These are phyloP conservation scores for Mrakia blollopis DNA, from an alignment of 768 basidiomycete species.

Conservation along the genomic window DNA sequence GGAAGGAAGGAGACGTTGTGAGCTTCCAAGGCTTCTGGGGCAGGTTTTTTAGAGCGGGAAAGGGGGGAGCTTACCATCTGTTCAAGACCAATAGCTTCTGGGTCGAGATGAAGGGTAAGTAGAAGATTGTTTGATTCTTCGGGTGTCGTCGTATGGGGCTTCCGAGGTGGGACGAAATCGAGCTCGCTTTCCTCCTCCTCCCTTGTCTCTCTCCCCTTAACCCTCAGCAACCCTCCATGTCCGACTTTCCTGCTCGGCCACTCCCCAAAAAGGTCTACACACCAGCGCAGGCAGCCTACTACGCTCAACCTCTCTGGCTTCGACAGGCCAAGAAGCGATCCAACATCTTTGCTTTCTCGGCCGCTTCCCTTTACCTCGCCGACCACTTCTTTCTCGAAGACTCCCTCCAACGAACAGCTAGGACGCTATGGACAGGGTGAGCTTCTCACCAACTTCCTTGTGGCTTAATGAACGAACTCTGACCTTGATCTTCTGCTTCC, in stretches of 20 bases:
- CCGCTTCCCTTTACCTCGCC: constrained; percentile 12
- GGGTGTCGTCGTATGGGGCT: no score
- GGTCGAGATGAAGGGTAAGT: no score
- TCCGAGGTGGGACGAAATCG: background rate
- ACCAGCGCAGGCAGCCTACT: background rate
- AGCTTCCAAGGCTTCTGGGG: background rate
- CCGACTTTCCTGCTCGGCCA: background rate
- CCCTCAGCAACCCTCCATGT: background rate
- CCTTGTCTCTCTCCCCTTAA: background rate
- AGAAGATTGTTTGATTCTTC: no score
- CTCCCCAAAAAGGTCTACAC: constrained; percentile 2
- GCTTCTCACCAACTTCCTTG: background rate
- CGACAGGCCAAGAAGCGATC: background rate
- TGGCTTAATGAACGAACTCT: background rate
- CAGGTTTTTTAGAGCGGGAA: background rate
- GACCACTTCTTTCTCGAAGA: constrained; percentile 33
- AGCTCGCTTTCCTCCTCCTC: background rate
- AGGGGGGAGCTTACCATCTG: no score
- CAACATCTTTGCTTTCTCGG: background rate
- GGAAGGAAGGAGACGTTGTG: background rate
- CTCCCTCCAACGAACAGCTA: constrained; percentile 24
- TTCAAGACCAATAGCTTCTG: no score
- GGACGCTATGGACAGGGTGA: constrained; percentile 26
- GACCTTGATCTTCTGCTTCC: background rate
- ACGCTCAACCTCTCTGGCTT: background rate